These are phyloP conservation scores for Oryza coarctata DNA, from an alignment of 176 grass and related monocot genomes.

Conservation along the genomic window DNA sequence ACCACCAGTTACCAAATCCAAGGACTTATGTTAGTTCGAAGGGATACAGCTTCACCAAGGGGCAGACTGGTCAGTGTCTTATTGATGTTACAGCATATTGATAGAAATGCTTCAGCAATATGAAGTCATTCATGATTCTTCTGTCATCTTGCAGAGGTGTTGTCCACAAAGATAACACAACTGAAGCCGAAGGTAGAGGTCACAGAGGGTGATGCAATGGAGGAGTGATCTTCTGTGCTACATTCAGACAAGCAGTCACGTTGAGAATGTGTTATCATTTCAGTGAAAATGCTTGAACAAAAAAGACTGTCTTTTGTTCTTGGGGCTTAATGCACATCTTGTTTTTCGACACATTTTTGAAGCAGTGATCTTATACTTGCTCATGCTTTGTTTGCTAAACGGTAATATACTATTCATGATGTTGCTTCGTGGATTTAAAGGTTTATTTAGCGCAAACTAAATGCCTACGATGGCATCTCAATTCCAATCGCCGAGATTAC, in stretches of 20 bases:
- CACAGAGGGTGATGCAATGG: constrained; percentile 71
- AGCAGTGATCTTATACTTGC: background rate
- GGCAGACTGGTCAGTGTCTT: constrained; percentile 63
- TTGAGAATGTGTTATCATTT: constrained; percentile 18
- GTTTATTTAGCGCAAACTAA: background rate
- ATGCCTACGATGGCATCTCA: too few relatives aligned
- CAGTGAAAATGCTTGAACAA: background rate
- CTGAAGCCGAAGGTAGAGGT: constrained; percentile 54
- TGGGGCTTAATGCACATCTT: background rate
- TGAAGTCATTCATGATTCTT: background rate
- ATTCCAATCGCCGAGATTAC: too few relatives aligned
- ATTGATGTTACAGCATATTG: background rate
- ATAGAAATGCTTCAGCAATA: background rate
- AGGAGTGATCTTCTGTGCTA: constrained; percentile 58
- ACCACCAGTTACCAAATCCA: constrained; percentile 78
- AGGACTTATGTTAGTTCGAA: constrained; percentile 78
- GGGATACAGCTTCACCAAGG: constrained; percentile 76
- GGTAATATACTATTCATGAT: background rate
- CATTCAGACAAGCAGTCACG: background rate
- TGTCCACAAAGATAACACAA: constrained; percentile 71
- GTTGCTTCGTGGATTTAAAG: background rate
- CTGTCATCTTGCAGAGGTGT: constrained; percentile 59
- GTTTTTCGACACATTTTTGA: background rate
- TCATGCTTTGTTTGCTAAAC: background rate
- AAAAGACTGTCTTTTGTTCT: constrained; percentile 11